These are phyloP conservation scores for Aspergillus baeticus DNA, from an alignment of 495 filamentous ascomycete species.

Conservation along the genomic window DNA sequence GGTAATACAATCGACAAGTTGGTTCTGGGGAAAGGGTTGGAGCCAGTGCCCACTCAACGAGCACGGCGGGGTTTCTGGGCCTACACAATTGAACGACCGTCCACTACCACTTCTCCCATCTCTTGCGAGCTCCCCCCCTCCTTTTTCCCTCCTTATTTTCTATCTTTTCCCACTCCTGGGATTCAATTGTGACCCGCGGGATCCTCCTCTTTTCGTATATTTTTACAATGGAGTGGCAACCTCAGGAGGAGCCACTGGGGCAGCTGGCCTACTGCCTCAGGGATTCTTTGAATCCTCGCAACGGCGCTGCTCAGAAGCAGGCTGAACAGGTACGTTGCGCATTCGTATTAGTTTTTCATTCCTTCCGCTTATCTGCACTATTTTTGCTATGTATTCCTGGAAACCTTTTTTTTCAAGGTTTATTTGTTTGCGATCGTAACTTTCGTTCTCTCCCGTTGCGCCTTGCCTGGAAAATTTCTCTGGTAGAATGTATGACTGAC, in stretches of 20 bases:
- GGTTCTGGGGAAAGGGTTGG: constrained; percentile 12
- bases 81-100: constrained; percentile 13
- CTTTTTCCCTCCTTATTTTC: background rate
- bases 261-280: constrained; percentile 86
- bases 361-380: background rate
- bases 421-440: constrained; percentile 1
- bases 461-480: constrained; percentile 3
- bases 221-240: constrained; percentile 85
- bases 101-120: constrained; percentile 11
- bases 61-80: constrained; percentile 18
- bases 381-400: background rate
- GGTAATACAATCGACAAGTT: background rate
- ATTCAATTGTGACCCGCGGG: constrained; percentile 11
- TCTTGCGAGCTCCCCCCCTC: constrained; percentile 3
- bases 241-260: constrained; percentile 77
- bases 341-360: constrained; percentile 17
- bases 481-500: constrained; percentile 26
- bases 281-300: constrained; percentile 84
- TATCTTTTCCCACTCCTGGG: constrained; percentile 27
- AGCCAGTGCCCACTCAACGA: constrained; percentile 16
- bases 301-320: constrained; percentile 76
- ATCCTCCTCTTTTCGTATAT: constrained; percentile 8
- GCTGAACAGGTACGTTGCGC: constrained; percentile 52
- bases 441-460: background rate
- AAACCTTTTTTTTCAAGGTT: background rate